These are phyloP conservation scores for Chaetomium cochliodes DNA, from an alignment of 495 filamentous ascomycete species.

Conservation along the genomic window DNA sequence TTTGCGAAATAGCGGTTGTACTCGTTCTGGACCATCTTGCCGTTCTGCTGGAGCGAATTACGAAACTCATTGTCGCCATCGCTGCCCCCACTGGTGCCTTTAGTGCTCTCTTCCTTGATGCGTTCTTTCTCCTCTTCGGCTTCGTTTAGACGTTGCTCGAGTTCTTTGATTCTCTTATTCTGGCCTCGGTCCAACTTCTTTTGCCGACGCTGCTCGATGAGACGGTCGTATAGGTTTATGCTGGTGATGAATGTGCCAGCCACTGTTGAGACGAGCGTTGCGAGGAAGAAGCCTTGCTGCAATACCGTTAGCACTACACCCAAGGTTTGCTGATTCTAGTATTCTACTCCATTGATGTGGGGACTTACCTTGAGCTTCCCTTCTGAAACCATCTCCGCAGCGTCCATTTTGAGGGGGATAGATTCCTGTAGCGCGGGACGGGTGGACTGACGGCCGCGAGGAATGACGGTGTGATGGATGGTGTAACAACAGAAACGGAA, in stretches of 20 bases:
- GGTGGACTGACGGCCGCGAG: too few relatives aligned
- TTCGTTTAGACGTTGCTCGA: constrained; percentile 38
- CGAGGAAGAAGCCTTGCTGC: constrained; percentile 40
- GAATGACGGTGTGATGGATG: too few relatives aligned
- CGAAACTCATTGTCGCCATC: constrained; percentile 20
- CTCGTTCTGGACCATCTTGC: constrained; percentile 32
- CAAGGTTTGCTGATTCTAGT: neutral
- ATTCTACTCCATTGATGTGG: too few relatives aligned
- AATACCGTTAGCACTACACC: neutral
- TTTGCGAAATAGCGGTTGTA: constrained; percentile 32
- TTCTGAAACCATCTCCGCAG: constrained; percentile 59
- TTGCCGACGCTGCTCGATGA: constrained; percentile 38
- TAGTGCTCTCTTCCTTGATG: neutral
- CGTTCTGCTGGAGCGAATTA: constrained; percentile 32
- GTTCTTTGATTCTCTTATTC: constrained; percentile 37
- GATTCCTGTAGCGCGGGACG: too few relatives aligned
- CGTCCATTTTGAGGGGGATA: constrained; percentile 45
- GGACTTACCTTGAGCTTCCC: constrained; percentile 29
- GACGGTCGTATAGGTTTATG: constrained; percentile 40
- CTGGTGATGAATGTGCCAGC: constrained; percentile 41
- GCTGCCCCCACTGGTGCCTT: neutral
- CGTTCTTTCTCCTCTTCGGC: constrained; percentile 19
- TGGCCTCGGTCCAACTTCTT: constrained; percentile 35
- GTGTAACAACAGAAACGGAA: too few relatives aligned
- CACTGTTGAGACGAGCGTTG: constrained; percentile 41